Percentiles rank a stretch among this genome's conserved stretches.
phyloP scores from a whole-genome alignment of 768 basidiomycete species.

The Clavaria fumosa region DNA sequence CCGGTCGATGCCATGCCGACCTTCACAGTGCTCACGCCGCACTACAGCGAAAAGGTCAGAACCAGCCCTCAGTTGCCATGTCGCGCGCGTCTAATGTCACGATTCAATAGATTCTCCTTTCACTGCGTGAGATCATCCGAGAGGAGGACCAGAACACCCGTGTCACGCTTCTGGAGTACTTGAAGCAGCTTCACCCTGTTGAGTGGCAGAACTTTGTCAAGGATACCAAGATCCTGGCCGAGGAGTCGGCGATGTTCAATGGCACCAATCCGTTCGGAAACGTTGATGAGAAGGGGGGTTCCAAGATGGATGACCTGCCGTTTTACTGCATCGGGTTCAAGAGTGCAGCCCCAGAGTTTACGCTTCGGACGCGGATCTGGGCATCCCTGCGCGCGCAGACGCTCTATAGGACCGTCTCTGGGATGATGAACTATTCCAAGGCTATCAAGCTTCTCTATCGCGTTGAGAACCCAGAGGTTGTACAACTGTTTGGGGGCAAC shows the following conservation, averaged over 20 bases:
- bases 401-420: constrained; percentile 94
- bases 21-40: constrained; percentile 95
- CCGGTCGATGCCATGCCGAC: constrained; percentile 99
- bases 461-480: constrained; percentile 98
- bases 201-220: constrained; percentile 99
- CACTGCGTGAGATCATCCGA: constrained; percentile 94
- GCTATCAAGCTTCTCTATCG: constrained; percentile 99
- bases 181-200: constrained; percentile 94
- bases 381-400: constrained; percentile 97
- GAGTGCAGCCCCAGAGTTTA: constrained; percentile 95
- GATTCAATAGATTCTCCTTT: constrained; percentile 62
- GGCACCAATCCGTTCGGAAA: constrained; percentile 57
- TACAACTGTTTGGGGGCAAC: constrained; percentile 93
- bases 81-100: constrained; percentile 6
- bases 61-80: constrained; percentile 2
- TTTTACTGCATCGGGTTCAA: constrained; percentile 99
- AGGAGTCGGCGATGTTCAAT: constrained; percentile 80
- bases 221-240: constrained; percentile 97
- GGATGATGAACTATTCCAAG: constrained; percentile 99
- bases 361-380: constrained; percentile 97
- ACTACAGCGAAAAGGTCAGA: constrained; percentile 95
- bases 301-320: constrained; percentile 83
- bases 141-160: constrained; percentile 96
- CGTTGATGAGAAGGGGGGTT: constrained; percentile 64
- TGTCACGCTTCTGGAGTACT: constrained; percentile 92